phyloP scores from a whole-genome alignment of 495 filamentous ascomycete genomes.

The Tuber melanosporum region DNA sequence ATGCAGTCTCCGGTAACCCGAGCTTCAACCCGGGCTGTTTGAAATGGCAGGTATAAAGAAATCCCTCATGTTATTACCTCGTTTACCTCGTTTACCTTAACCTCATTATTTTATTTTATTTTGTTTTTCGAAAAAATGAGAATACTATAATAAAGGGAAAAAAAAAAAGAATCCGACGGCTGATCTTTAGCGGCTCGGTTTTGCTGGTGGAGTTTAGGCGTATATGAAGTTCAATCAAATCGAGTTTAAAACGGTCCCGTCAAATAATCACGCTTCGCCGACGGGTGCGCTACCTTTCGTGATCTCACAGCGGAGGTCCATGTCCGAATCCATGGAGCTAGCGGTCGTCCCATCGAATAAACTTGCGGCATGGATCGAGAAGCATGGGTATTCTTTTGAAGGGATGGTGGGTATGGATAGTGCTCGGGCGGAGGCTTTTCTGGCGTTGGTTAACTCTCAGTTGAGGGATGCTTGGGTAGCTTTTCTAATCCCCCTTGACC shows the following conservation, averaged over 20 bases:
- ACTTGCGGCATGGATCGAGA: constrained; percentile 62
- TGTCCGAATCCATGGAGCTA: constrained; percentile 16
- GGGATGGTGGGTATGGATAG: constrained; percentile 47
- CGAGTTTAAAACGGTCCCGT: constrained; percentile 60
- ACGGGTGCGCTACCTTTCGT: constrained; percentile 83
- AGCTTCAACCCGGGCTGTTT: constrained; percentile 91
- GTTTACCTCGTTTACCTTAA: background rate
- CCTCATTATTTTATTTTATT: background rate
- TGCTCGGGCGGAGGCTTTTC: constrained; percentile 67
- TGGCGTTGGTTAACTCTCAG: constrained; percentile 67
- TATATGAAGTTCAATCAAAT: constrained; percentile 74
- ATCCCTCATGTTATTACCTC: background rate
- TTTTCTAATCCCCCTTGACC: constrained; percentile 16
- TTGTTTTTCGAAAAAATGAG: background rate
- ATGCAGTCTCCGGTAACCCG: constrained; percentile 57
- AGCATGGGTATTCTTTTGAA: constrained; percentile 47
- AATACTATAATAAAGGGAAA: background rate
- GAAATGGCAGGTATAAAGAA: constrained; percentile 75
- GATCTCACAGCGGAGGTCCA: constrained; percentile 43
- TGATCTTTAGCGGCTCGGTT: constrained; percentile 9
- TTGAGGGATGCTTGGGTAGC: constrained; percentile 82
- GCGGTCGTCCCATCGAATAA: constrained; percentile 58
- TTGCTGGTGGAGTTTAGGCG: constrained; percentile 51
- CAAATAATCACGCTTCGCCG: constrained; percentile 89
- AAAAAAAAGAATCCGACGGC: background rate